A percentile compares a stretch with the other conserved stretches of the same genome.
phyloP scores from a whole-genome alignment of 495 filamentous ascomycete genomes.

The Aspergillus ellipticus region DNA sequence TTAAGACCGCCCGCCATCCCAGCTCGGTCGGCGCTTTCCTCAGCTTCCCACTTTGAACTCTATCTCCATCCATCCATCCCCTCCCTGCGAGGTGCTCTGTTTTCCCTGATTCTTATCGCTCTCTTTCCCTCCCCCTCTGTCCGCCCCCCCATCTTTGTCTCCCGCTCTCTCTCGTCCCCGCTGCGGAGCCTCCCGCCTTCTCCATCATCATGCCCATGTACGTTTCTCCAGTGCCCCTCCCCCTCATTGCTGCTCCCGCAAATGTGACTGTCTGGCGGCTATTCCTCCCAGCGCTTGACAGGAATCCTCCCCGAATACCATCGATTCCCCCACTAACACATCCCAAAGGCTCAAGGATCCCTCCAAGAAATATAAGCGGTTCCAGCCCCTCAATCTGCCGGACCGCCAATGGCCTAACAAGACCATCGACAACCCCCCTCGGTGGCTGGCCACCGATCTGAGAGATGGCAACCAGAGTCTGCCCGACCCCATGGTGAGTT shows the following conservation, averaged over 20 bases:
- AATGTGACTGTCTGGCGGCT: too few relatives aligned
- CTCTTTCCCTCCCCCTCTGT: not conserved
- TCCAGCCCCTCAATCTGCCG: slow-evolving; percentile 72
- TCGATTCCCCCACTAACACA: slow-evolving; percentile 7
- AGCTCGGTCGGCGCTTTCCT: not conserved
- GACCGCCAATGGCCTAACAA: slow-evolving; percentile 89
- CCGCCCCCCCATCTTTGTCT: not conserved
- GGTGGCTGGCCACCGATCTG: slow-evolving; percentile 84
- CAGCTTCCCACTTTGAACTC: slow-evolving; percentile 4
- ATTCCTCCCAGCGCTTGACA: too few relatives aligned
- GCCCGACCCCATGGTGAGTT: slow-evolving; percentile 78
- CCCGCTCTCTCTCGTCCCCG: slow-evolving; percentile 10
- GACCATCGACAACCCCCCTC: slow-evolving; percentile 70
- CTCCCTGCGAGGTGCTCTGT: not conserved
- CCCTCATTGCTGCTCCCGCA: not conserved
- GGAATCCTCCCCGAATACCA: not conserved
- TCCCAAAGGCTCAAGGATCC: slow-evolving; percentile 82
- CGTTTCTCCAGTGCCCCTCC: slow-evolving; percentile 11
- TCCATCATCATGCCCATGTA: slow-evolving; percentile 39
- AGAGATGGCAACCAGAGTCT: slow-evolving; percentile 87
- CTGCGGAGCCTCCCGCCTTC: slow-evolving; percentile 14
- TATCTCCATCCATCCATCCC: not conserved
- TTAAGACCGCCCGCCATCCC: not conserved
- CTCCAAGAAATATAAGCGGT: slow-evolving; percentile 82
- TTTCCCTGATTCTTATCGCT: not conserved